A percentile compares a stretch with the other conserved stretches of the same genome.
phyloP scores from a whole-genome alignment of 2,329 filamentous ascomycete genomes.

The Penicillium vulpinum region DNA sequence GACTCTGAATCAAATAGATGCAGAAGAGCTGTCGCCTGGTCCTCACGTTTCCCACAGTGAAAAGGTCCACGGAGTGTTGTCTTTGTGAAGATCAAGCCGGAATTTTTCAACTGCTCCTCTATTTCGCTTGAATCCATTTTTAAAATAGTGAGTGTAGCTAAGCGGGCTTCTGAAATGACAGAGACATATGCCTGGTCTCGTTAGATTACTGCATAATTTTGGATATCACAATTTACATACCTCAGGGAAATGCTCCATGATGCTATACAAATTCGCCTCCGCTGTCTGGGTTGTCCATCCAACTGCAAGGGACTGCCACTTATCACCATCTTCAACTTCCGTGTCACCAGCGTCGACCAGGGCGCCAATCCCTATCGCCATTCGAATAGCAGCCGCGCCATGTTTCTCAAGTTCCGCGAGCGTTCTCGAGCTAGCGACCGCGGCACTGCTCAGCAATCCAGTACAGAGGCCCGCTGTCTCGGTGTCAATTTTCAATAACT shows the following conservation, averaged over 20 bases:
- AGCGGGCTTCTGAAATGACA: background rate
- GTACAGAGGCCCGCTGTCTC: background rate
- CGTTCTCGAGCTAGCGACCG: background rate
- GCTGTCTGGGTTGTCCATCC: background rate
- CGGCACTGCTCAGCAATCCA: background rate
- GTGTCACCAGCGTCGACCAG: constrained; percentile 33
- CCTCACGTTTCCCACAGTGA: background rate
- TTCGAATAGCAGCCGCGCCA: background rate
- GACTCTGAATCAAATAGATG: background rate
- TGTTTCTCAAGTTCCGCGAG: background rate
- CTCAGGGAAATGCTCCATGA: background rate
- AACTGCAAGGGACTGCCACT: constrained; percentile 31
- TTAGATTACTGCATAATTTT: background rate
- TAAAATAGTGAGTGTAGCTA: background rate
- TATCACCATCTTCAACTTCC: constrained; percentile 11
- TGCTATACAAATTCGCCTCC: background rate
- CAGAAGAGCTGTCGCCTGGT: background rate
- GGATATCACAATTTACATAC: background rate
- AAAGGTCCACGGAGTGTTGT: background rate
- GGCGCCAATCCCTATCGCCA: constrained; percentile 28
- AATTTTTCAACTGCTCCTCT: background rate
- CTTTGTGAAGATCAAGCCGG: background rate
- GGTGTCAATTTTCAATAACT: background rate
- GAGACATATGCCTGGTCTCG: background rate
- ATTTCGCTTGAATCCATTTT: background rate